Base-by-base conservation (phyloP, 106 monocot species). In the Phalaenopsis equestris region DNA sequence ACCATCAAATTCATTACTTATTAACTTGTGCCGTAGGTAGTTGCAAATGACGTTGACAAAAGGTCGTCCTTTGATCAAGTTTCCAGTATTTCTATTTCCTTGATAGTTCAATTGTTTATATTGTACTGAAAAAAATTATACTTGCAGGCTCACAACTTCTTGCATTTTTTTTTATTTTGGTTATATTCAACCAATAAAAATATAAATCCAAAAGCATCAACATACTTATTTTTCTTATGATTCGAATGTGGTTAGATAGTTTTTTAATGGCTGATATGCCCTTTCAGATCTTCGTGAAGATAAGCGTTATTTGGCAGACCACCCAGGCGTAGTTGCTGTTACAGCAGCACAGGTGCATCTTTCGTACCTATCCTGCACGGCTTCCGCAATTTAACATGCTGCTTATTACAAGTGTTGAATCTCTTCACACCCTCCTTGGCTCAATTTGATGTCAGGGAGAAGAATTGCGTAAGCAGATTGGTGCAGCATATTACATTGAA, bases 211-310 rank as follows among this genome's bases (percentile, higher is more conserved):
- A 61, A 68, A 36, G 68, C 68, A 68, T 36, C 24, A 24, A 0
- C 64, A 70, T 70, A 21, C 38, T 70, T 70, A 10, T 67, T 8
- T 36, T 67, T 36, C 36, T 30, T 39, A 70, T 39, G 15, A 38
- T 70, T 9, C 38, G 9, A 39, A 39, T 70, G 30, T 36, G 38
- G 23, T 39, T 70, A 39, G 23, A 70, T 38, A 39, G 3, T 16
- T 38, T 36, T 38, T 36, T 39, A 70, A 70, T 38, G 1, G 70
- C 15, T 74, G 24, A 42, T 45, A 43, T 74, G 41, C 4, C 19
- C 43, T 45, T 74, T 42, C 87, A 95, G 95, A 95, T 89, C 92
- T 95, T 85, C 95, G 92, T 75, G 95, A 95, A 83, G 92, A 95
- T 81, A 90, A 87, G 75, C 87, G 85, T 49, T 95, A 90, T 84